Evolutionary conservation across 2,329 filamentous ascomycete genomes (phyloP), one percentile per base, ranked within the genome.

Genomic region (Calonectria naviculata): DNA sequence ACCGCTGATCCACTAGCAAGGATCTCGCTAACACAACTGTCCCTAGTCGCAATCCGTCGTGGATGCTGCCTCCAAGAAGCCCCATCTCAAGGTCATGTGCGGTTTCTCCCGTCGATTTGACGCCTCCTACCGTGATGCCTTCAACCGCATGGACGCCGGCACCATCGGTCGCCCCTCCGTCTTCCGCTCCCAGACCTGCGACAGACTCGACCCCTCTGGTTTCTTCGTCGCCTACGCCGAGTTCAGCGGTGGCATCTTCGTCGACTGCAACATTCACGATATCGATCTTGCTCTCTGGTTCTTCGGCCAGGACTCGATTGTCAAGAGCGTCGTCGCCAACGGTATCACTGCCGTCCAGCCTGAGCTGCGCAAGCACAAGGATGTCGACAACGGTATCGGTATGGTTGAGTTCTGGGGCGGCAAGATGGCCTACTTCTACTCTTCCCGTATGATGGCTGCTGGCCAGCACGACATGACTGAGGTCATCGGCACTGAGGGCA

Each of bases 191-290:
- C 91, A 93, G 81, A 93, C 91, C 4, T 93, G 91, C 81, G 92
- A 93, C 82, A 92, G 90, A 79, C 88, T 90, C 71, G 90, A 93
- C 74, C 89, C 90, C 0, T 86, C 86, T 0, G 91, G 91, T 61
- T 93, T 93, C 85, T 93, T 93, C 80, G 90, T 93, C 66, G 85
- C 87, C 34, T 93, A 93, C 81, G 90, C 92, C 15, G 85, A 90
- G 75, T 91, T 89, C 82, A 89, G 85, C 2, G 92, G 92, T 38
- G 91, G 91, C 26, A 92, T 93, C 79, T 93, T 93, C 75, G 92
- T 93, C 68, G 92, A 93, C 84, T 92, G 90, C 83, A 90, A 89
- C 63, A 90, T 93, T 77, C 92, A 93, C 83, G 92, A 93, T 76
- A 93, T 93, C 58, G 80, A 82, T 62, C 77, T 82, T 34, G 76